These are phyloP conservation scores for Fusarium sp. DNA, from an alignment of 2,329 filamentous ascomycete genomes.

Conservation along the genomic window DNA sequence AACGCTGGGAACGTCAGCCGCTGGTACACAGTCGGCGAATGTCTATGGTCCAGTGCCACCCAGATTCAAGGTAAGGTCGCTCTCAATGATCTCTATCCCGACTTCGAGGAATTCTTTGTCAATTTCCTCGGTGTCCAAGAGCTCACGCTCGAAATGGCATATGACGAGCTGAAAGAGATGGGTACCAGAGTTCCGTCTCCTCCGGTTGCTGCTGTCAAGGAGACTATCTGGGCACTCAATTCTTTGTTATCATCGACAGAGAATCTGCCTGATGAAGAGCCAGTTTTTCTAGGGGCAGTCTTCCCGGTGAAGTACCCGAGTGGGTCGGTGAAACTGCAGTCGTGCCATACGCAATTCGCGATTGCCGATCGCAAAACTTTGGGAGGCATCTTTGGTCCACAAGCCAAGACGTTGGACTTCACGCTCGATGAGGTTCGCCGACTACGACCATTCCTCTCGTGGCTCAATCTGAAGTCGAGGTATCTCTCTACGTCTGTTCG, in stretches of 20 bases:
- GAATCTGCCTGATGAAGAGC: conserved; percentile 1
- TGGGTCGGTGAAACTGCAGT: conserved; percentile 22
- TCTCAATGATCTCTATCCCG: conserved; percentile 47
- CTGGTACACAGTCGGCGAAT: conserved; percentile 49
- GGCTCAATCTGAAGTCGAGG: conserved; percentile 48
- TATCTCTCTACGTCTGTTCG: conserved; percentile 51
- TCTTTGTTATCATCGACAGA: conserved; percentile 44
- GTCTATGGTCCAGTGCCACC: conserved; percentile 52
- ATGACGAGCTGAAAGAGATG: conserved; percentile 47
- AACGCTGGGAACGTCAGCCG: conserved; percentile 4
- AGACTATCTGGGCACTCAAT: conserved; percentile 50
- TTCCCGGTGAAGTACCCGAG: conserved; percentile 45
- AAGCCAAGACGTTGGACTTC: conserved; percentile 53
- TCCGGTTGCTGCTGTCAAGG: conserved; percentile 45
- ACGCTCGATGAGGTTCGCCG: conserved; percentile 48
- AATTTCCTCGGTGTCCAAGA: conserved; percentile 46
- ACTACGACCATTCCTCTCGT: conserved; percentile 50
- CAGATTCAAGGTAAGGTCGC: conserved; percentile 44
- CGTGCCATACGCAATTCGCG: conserved; percentile 45
- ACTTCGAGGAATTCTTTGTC: conserved; percentile 50
- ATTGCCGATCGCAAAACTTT: conserved; percentile 52
- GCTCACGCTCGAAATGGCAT: conserved; percentile 49
- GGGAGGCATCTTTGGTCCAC: conserved; percentile 42
- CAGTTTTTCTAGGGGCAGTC: conserved; percentile 20
- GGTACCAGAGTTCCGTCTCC: conserved; percentile 2